These are phyloP conservation scores for Aegilops bicornis DNA, from an alignment of 176 grass and related monocot species.

Conservation along the genomic window DNA sequence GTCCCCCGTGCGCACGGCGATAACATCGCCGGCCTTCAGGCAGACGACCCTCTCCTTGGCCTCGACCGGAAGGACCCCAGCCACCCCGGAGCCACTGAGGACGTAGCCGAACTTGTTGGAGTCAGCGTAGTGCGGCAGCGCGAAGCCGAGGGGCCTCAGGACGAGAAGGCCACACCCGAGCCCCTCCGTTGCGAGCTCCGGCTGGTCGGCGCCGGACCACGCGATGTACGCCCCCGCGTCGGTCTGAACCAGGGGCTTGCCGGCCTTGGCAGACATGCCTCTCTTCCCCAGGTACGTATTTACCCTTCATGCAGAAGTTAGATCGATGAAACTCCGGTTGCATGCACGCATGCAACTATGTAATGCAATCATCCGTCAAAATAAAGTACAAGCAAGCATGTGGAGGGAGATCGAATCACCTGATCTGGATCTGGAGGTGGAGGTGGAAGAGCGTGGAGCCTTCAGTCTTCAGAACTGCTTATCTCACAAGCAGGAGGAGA, in stretches of 20 bases:
- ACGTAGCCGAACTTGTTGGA: constrained; percentile 27
- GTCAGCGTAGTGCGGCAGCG: constrained; percentile 32
- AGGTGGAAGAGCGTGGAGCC: no score
- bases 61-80: neutral
- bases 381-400: no score
- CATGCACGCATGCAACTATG: no score
- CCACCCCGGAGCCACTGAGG: constrained; percentile 29
- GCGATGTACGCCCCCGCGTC: constrained; percentile 32
- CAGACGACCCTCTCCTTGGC: constrained; percentile 21
- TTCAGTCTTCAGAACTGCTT: no score
- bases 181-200: constrained; percentile 4
- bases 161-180: constrained; percentile 28
- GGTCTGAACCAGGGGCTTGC: constrained; percentile 7
- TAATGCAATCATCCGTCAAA: no score
- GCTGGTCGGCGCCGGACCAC: constrained; percentile 25
- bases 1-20: constrained; percentile 18
- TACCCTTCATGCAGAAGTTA: neutral
- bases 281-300: neutral
- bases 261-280: constrained; percentile 18
- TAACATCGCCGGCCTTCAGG: constrained; percentile 15
- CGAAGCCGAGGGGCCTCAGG: constrained; percentile 23
- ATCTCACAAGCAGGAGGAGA: no score
- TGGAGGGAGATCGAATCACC: no score
- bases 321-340: no score
- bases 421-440: no score